Base-by-base conservation (phyloP, 805 yeast genomes). In the Lipomyces lipofer region DNA sequence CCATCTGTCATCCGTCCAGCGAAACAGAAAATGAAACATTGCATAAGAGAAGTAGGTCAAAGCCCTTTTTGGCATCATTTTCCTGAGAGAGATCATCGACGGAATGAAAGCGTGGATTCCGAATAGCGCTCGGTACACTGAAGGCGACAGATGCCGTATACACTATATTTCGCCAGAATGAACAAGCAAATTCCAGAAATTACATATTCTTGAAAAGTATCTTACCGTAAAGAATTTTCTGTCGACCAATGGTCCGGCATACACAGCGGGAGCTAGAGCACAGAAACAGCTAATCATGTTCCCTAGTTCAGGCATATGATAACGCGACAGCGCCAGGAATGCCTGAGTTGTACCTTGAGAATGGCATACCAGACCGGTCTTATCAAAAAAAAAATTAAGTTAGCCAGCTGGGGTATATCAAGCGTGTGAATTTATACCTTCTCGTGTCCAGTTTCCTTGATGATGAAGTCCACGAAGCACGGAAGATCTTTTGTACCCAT, bases 301-400 rank as follows among this genome's bases (percentile, higher is more conserved):
- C 44, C 82, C 81, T 35, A 81, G 62, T 13, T 70, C 69, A 49
- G 79, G 75, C 28, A 67, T 43, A 40, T 68, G 67, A 21, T 77
- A 78, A 49, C 74, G 72, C 15, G 85, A 78, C 32, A 94, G 72
- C 45, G 89, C 80, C 64, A 86, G 72, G 51, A 89, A 85, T 0
- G 86, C 77, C 69, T 91, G 96, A 0, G 97, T 82, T 1, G 97
- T 90, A 0, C 98, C 98, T 71, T 94, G 98, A 13, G 95, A 88
- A 67, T 92, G 99, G 1, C 91, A 91, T 8, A 84, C 77, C 21
- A 92, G 69, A 0, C 85, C 76, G 6, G 91, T 63, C 63, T 83
- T 78, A 15, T 2, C 67, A 65, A 49, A 68, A 74, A 46, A 68
- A 49, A 0, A 79, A 74, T 49, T 50, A 25, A 63, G 60, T n/a